phyloP scores from a whole-genome alignment of 2,329 filamentous ascomycete species.

The Beauveria varroae region DNA sequence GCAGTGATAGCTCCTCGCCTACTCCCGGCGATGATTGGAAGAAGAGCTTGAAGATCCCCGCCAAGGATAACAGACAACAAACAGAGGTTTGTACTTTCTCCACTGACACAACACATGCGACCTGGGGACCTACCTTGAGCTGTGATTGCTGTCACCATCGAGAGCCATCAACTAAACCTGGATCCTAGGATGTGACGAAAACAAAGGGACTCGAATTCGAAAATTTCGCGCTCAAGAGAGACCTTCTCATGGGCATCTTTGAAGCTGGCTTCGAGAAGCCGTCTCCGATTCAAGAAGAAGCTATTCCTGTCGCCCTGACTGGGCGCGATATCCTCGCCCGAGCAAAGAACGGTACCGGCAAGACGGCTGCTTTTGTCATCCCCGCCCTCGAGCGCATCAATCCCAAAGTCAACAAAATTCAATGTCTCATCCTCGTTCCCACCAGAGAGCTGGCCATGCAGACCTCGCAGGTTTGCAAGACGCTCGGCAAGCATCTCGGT shows the following conservation, averaged over 20 bases:
- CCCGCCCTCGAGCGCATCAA: constrained; percentile 93
- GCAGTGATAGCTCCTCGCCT: constrained; percentile 40
- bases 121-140: not conserved
- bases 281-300: constrained; percentile 98
- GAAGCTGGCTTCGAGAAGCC: constrained; percentile 98
- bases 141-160: not conserved
- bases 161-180: not conserved
- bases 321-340: constrained; percentile 91
- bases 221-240: constrained; percentile 89
- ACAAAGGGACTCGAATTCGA: constrained; percentile 98
- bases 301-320: constrained; percentile 91
- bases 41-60: constrained; percentile 61
- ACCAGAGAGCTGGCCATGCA: constrained; percentile 96
- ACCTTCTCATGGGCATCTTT: constrained; percentile 97
- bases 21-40: constrained; percentile 58
- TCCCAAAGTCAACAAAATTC: constrained; percentile 91
- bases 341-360: constrained; percentile 97
- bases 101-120: not conserved
- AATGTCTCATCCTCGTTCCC: constrained; percentile 91
- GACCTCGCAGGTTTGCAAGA: constrained; percentile 99
- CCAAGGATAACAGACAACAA: constrained; percentile 70
- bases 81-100: constrained; percentile 53
- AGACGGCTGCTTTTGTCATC: constrained; percentile 96
- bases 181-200: constrained; percentile 83
- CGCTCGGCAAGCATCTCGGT: constrained; percentile 89